Evolutionary conservation across 306 rosid species (phyloP), one percentile per base, ranked within the genome.

Genomic region (Pterocarpus santalinus): DNA sequence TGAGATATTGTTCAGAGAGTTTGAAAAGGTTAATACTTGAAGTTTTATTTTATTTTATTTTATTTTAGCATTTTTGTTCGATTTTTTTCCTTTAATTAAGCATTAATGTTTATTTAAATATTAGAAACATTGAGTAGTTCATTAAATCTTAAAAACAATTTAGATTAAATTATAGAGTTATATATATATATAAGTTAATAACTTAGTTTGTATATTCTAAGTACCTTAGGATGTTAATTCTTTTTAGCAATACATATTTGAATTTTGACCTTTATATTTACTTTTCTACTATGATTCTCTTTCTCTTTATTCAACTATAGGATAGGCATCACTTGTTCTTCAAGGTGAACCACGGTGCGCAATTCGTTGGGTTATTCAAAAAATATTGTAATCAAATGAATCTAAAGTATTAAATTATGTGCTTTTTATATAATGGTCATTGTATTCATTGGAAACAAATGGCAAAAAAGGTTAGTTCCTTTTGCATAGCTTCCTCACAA

Each of bases 291-390:
- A 33, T 65, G 51, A 10, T 55, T 73, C 15, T n/a, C n/a, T 28
- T 79, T 58, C 33, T 79, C n/a, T 81, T 68, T 13, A 68, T 69
- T 79, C 63, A 79, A 79, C 0, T 51, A 16, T 39, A 76, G 86
- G 86, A 83, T 72, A 82, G 86, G 16, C 16, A 13, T 8, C 33
- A 55, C 8, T 0, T 71, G 30, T 65, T 12, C 70, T 83, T 71
- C 79, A 71, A 12, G 68, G 70, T 64, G 68, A 71, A 44, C 8
- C 38, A 14, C 6, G 60, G n/a, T 60, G 1, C 0, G 1, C 0
- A 0, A 3, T 69, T 76, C 0, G 11, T 0, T 2, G 5, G 1
- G 7, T 55, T 47, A 17, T 77, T 83, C 57, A 33, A 0, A 13
- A 9, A 5, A 0, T 83, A 52, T 36, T 77, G 83, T 38, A 4